Percentiles rank a stretch among this genome's conserved stretches.
Conservation (phyloP, 345 rosid genomes). For the Brassica carinata region DNA sequence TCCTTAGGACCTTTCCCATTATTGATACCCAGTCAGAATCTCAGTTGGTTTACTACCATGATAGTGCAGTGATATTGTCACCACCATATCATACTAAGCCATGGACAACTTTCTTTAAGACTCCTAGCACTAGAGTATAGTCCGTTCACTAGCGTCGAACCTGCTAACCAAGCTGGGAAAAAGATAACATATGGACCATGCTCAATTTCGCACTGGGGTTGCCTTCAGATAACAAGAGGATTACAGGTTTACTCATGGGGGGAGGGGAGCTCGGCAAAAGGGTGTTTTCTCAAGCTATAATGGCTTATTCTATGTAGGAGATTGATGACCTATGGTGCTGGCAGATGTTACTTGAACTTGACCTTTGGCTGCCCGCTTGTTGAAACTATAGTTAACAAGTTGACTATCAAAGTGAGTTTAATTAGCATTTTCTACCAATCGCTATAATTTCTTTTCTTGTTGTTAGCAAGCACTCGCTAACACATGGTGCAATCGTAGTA, state of each 20-base stretch:
- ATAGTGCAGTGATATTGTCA: constrained; percentile 67
- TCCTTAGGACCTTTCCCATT: constrained; percentile 87
- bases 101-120: constrained; percentile 75
- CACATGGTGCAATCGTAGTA: neutral
- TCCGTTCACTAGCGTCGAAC: constrained; percentile 90
- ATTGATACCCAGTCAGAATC: constrained; percentile 92
- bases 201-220: constrained; percentile 95
- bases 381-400: constrained; percentile 84
- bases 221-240: constrained; percentile 81
- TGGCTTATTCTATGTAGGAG: neutral
- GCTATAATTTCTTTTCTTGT: neutral
- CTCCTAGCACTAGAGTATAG: constrained; percentile 79
- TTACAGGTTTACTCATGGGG: constrained; percentile 77
- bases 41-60: constrained; percentile 83
- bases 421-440: neutral
- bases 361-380: constrained; percentile 91
- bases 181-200: constrained; percentile 78
- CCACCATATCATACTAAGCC: constrained; percentile 74
- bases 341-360: constrained; percentile 91
- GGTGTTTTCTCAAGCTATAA: constrained; percentile 89
- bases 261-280: constrained; percentile 83
- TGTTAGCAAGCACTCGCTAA: constrained; percentile 11
- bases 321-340: constrained; percentile 50
- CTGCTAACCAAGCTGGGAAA: constrained; percentile 65
- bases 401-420: constrained; percentile 75